Percentiles rank a stretch among this genome's conserved stretches.
These are phyloP conservation scores for Dactylellina parvicollis DNA, from an alignment of 2,329 filamentous ascomycete species.

Conservation along the genomic window DNA sequence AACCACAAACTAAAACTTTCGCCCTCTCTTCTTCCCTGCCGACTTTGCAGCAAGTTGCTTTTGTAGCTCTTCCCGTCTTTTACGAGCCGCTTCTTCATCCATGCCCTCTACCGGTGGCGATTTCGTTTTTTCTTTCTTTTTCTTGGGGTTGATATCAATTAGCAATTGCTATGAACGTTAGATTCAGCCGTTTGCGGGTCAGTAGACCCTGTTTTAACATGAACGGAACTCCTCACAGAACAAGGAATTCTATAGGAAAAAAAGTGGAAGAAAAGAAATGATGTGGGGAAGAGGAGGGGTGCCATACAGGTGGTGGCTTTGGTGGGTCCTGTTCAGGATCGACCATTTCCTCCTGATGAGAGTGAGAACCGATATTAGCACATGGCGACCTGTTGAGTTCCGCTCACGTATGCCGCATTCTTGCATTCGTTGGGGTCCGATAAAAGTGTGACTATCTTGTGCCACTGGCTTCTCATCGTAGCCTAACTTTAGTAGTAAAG, in stretches of 20 bases:
- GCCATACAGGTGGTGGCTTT: conserved; percentile 49
- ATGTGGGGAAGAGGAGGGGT: conserved; percentile 12
- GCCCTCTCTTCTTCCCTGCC: conserved; percentile 56
- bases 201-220: neutral
- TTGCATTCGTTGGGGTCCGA: neutral
- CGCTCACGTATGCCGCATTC: neutral
- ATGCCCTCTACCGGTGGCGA: conserved; percentile 54
- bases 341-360: conserved; percentile 50
- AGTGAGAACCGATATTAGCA: conserved; percentile 30
- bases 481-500: conserved; percentile 13
- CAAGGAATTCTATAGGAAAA: too few species aligned
- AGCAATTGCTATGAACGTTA: neutral
- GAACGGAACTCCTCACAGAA: conserved; percentile 8
- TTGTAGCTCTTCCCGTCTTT: conserved; percentile 56
- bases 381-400: neutral
- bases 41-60: conserved; percentile 58
- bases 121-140: conserved; percentile 48
- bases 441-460: neutral
- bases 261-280: neutral
- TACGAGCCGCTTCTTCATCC: conserved; percentile 58
- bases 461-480: neutral
- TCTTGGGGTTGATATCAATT: conserved; percentile 24
- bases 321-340: conserved; percentile 42
- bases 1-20: conserved; percentile 55
- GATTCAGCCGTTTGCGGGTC: too few species aligned